phyloP scores from a whole-genome alignment of 306 rosid species.

The Begonia fuchsioides region DNA sequence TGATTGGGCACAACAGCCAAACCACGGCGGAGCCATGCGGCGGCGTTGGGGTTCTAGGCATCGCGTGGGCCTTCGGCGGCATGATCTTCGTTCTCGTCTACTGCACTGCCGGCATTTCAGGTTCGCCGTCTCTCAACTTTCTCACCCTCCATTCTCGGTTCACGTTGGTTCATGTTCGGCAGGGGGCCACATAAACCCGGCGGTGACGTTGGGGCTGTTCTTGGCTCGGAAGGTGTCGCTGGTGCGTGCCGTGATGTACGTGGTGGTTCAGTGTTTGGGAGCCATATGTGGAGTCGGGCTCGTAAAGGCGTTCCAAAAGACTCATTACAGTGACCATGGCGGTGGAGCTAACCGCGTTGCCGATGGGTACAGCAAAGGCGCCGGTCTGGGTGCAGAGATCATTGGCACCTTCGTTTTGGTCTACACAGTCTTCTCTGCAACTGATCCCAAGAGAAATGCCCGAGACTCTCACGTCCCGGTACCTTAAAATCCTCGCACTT shows the following conservation, averaged over 20 bases:
- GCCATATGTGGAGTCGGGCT: slow-evolving; percentile 81
- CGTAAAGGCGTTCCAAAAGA: slow-evolving; percentile 68
- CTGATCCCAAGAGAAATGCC: slow-evolving; percentile 84
- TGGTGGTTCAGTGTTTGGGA: slow-evolving; percentile 81
- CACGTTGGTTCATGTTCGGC: slow-evolving; percentile 5
- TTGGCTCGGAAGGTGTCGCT: slow-evolving; percentile 92
- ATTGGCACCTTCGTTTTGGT: slow-evolving; percentile 79
- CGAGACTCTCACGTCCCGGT: slow-evolving; percentile 95
- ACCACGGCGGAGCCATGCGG: slow-evolving; percentile 26
- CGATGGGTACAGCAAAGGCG: slow-evolving; percentile 40
- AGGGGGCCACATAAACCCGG: slow-evolving; percentile 99
- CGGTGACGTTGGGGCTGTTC: slow-evolving; percentile 82
- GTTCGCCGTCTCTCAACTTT: slow-evolving; percentile 14
- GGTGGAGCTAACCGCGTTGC: slow-evolving; percentile 62
- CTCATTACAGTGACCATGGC: slow-evolving; percentile 29
- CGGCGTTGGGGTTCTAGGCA: slow-evolving; percentile 74
- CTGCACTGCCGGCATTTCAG: slow-evolving; percentile 98
- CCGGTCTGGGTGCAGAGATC: slow-evolving; percentile 75
- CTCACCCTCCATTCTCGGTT: background rate
- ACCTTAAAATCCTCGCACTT: background rate
- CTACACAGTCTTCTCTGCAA: slow-evolving; percentile 88
- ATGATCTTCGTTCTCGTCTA: slow-evolving; percentile 93
- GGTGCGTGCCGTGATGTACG: slow-evolving; percentile 65
- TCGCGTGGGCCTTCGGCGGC: slow-evolving; percentile 98
- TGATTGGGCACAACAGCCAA: slow-evolving; percentile 65